A percentile compares a stretch with the other conserved stretches of the same genome.
These are phyloP conservation scores for Xanthoconium separans DNA, from an alignment of 1,284 basidiomycete species.

Conservation along the genomic window DNA sequence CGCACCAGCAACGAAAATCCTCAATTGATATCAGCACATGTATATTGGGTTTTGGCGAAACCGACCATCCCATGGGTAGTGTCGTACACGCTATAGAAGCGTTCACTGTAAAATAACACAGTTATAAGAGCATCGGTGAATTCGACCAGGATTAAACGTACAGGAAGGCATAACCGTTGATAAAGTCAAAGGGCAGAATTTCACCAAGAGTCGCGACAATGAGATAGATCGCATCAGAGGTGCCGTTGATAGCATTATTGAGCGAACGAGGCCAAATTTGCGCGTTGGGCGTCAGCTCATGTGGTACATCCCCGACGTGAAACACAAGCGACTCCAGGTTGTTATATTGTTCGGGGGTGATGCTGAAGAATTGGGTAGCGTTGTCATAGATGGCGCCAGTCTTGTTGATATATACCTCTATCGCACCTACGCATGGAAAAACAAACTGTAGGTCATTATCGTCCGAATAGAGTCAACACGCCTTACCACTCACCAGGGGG, in stretches of 20 bases:
- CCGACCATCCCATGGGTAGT: conserved; percentile 44
- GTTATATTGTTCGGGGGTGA: conserved; percentile 35
- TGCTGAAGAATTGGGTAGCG: conserved; percentile 40
- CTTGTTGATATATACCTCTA: conserved; percentile 44
- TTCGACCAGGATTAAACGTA: conserved; percentile 10
- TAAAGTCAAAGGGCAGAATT: background rate
- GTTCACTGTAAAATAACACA: conserved; percentile 7
- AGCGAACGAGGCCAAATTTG: conserved; percentile 53
- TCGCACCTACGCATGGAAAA: conserved; percentile 40
- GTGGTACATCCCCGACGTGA: conserved; percentile 34
- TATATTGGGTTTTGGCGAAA: conserved; percentile 36
- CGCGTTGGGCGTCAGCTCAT: conserved; percentile 43
- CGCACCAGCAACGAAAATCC: no score
- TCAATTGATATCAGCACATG: background rate
- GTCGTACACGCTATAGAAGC: conserved; percentile 40
- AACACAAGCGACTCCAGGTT: conserved; percentile 10
- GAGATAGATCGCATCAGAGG: conserved; percentile 42
- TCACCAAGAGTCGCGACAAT: conserved; percentile 35
- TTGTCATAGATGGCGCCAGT: conserved; percentile 51
- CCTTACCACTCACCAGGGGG: conserved; percentile 31
- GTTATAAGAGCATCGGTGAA: background rate
- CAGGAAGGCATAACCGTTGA: conserved; percentile 14
- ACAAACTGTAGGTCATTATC: background rate
- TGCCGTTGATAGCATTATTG: conserved; percentile 43
- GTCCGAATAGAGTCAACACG: background rate